Base-by-base conservation (phyloP, 2,329 filamentous ascomycete genomes). In the Exophiala xenobiotica region DNA sequence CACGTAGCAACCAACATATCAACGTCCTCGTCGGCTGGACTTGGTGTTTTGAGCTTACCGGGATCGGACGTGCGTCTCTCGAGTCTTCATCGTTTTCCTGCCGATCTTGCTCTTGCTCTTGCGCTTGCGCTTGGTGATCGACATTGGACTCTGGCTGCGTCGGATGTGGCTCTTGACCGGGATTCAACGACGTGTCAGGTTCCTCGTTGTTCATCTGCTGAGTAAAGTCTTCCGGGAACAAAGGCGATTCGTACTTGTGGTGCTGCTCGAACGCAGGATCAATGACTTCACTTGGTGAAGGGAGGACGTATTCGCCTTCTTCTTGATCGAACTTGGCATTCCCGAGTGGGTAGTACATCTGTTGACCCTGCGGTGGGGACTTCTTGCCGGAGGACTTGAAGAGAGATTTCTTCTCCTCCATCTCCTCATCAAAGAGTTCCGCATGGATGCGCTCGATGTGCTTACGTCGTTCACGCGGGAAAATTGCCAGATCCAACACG, bases 251-350 rank as follows among this genome's bases (percentile, higher is more conserved):
- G 6, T 24, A 19, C 7, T 42, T 33, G 8, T 35, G 26, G 27
- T 49, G 16, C 11, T 55, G 24, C 24, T 23, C 18, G 24, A 37
- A 35, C 7, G 49, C 44, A n/a, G 59, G 53, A 29, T 51, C 44
- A 16, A 59, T 57, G 2, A 56, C 46, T 8, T 46, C 33, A 24
- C 49, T 53, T 3, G 58, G 60, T 9, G 59, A 53, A 1, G 60
- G 60, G 12, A 62, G 40, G 6, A 59, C 53, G 35, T 62, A 62
- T 53, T 62, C 60, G 23, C 60, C 60, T 53, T 62, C 60, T 46
- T 61, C 56, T 18, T 57, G 48, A 38, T 62, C 60, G 5, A 61
- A 26, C 31, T 51, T 48, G 9, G 46, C 26, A n/a, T 62, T 49
- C n/a, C 58, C 57, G 9, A 60, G 37, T 9, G 58, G 48, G 22